These are phyloP conservation scores for Anthostomella pinea DNA, from an alignment of 2,329 filamentous ascomycete species.

Conservation along the genomic window DNA sequence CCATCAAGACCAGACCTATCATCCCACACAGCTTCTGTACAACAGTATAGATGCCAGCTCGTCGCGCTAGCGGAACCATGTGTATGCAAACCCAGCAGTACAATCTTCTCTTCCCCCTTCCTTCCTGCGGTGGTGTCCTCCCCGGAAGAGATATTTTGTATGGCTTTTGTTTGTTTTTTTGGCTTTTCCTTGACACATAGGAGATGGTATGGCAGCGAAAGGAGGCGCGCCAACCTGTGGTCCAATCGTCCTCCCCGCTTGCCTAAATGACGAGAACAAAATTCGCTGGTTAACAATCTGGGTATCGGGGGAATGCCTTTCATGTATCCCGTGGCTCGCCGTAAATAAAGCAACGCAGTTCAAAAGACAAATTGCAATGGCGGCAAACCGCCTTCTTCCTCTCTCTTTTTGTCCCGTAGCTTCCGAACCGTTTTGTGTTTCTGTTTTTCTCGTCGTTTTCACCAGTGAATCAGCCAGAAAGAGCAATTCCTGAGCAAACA, in stretches of 20 bases:
- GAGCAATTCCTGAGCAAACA: slow-evolving; percentile 15
- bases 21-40: slow-evolving; percentile 1
- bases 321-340: slow-evolving; percentile 16
- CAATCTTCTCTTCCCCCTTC: slow-evolving; percentile 6
- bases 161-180: slow-evolving; percentile 4
- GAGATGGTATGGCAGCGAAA: slow-evolving; percentile 32
- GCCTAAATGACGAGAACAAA: slow-evolving; percentile 15
- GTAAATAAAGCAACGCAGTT: slow-evolving; percentile 26
- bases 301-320: slow-evolving; percentile 13
- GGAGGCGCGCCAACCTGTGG: slow-evolving; percentile 34
- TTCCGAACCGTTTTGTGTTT: no score
- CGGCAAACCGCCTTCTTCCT: slow-evolving; percentile 22
- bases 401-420: slow-evolving; percentile 11
- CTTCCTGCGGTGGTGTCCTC: not conserved
- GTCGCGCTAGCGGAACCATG: slow-evolving; percentile 20
- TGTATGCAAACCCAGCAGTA: slow-evolving; percentile 8
- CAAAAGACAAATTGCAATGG: slow-evolving; percentile 25
- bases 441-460: slow-evolving; percentile 15
- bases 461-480: slow-evolving; percentile 14
- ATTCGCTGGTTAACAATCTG: slow-evolving; percentile 27
- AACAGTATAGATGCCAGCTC: slow-evolving; percentile 10
- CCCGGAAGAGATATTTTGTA: slow-evolving; percentile 1
- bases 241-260: slow-evolving; percentile 27
- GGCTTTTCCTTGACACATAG: slow-evolving; percentile 26
- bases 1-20: slow-evolving; percentile 12